A percentile compares a stretch with the other conserved stretches of the same genome.
Conservation (phyloP, 371 early-diverging fungal species). For the Lichtheimia ornata region DNA sequence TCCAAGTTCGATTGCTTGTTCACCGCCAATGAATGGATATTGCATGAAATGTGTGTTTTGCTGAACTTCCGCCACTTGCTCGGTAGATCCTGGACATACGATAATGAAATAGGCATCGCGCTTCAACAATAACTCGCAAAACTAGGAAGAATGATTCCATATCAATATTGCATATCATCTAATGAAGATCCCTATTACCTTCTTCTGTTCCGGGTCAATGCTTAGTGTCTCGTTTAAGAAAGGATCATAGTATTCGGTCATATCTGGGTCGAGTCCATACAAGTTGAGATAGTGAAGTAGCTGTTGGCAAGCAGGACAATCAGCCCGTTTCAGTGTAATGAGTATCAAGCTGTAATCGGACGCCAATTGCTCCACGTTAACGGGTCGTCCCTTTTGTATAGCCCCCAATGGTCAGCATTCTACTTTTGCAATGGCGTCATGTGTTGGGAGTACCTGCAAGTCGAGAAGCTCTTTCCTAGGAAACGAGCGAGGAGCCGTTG, state of each 20-base stretch:
- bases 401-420: background rate
- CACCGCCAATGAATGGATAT: constrained; percentile 43
- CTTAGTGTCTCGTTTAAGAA: constrained; percentile 22
- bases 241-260: constrained; percentile 27
- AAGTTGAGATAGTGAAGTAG: constrained; percentile 38
- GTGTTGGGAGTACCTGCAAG: constrained; percentile 25
- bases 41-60: constrained; percentile 24
- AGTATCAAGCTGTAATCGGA: constrained; percentile 29
- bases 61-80: constrained; percentile 29
- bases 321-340: constrained; percentile 33
- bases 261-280: constrained; percentile 35
- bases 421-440: background rate
- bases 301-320: constrained; percentile 41
- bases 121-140: constrained; percentile 31
- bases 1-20: constrained; percentile 29
- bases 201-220: constrained; percentile 25
- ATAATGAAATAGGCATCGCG: constrained; percentile 45
- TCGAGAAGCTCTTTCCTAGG: constrained; percentile 31
- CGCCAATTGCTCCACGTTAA: constrained; percentile 31
- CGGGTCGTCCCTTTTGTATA: constrained; percentile 24
- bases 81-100: constrained; percentile 38
- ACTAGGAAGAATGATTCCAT: constrained; percentile 19
- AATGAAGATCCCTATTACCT: constrained; percentile 13
- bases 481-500: constrained; percentile 36
- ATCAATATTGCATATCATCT: background rate